Conservation (phyloP, 257 asterid species). For the Eustoma russellianum region DNA sequence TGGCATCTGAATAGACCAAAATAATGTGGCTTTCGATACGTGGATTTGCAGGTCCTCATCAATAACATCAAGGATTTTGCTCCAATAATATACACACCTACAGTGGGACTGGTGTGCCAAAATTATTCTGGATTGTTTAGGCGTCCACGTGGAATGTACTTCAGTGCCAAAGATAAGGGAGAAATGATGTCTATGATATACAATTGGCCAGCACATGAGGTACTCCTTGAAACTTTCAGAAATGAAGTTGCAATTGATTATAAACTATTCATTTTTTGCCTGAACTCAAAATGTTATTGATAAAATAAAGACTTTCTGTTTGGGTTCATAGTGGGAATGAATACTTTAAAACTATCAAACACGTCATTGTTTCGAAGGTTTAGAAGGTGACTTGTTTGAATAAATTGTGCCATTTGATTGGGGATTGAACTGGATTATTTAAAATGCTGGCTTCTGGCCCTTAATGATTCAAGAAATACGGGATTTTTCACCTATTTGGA, state of each 20-base stretch:
- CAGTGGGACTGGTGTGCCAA: slow-evolving; percentile 98
- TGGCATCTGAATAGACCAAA: slow-evolving; percentile 9
- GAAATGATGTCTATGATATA: slow-evolving; percentile 99
- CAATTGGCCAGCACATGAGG: slow-evolving; percentile 92
- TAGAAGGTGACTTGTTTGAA: background rate
- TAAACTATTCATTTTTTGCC: background rate
- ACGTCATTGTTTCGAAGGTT: background rate
- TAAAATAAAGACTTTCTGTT: too few relatives aligned
- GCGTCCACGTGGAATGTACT: slow-evolving; percentile 99
- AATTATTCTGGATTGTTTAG: slow-evolving; percentile 94
- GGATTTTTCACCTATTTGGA: too few relatives aligned
- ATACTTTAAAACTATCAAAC: too few relatives aligned
- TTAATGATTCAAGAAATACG: too few relatives aligned
- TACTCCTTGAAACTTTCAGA: slow-evolving; percentile 19
- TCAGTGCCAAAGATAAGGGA: slow-evolving; percentile 98
- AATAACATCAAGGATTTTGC: slow-evolving; percentile 88
- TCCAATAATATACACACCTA: slow-evolving; percentile 93
- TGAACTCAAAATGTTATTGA: background rate
- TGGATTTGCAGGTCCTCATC: slow-evolving; percentile 63
- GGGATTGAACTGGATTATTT: too few relatives aligned
- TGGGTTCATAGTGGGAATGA: background rate
- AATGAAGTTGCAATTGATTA: background rate
- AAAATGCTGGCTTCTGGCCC: too few relatives aligned
- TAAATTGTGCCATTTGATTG: background rate
- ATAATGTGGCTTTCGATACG: slow-evolving; percentile 11